Evolutionary conservation across 371 early-diverging fungal species (phyloP).

Genomic region (Mucor indicus): DNA sequence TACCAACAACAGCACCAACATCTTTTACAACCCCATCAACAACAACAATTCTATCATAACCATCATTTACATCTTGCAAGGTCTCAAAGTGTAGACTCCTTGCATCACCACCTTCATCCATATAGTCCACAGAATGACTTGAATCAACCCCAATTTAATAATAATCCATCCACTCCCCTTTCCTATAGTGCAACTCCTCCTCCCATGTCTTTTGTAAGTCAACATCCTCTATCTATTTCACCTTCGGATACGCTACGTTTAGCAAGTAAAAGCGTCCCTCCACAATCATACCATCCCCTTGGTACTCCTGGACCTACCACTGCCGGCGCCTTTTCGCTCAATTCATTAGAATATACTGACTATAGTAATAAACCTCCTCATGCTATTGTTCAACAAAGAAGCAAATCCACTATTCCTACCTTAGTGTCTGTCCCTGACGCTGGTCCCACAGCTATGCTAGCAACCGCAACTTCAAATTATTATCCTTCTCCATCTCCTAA

Average conservation of each 20-base stretch:
- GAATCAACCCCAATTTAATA: constrained; percentile 2
- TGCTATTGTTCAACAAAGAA: constrained; percentile 11
- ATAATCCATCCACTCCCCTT: constrained; percentile 8
- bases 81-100: constrained; percentile 40
- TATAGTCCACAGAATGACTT: neutral
- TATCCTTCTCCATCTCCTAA: neutral
- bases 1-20: constrained; percentile 23
- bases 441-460: constrained; percentile 42
- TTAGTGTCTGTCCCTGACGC: constrained; percentile 46
- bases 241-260: neutral
- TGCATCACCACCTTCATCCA: constrained; percentile 7
- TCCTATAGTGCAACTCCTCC: constrained; percentile 15
- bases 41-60: constrained; percentile 5
- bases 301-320: constrained; percentile 16
- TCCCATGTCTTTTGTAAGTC: constrained; percentile 9
- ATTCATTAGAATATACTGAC: too few species aligned
- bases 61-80: constrained; percentile 5
- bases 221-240: neutral
- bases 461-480: constrained; percentile 5
- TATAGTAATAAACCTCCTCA: constrained; percentile 23
- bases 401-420: constrained; percentile 15
- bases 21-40: constrained; percentile 4
- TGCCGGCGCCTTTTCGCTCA: too few species aligned
- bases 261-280: constrained; percentile 33
- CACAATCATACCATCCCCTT: constrained; percentile 10